A percentile compares a stretch with the other conserved stretches of the same genome.
phyloP scores from a whole-genome alignment of 2,329 filamentous ascomycete species.

The Lachnellula suecica region DNA sequence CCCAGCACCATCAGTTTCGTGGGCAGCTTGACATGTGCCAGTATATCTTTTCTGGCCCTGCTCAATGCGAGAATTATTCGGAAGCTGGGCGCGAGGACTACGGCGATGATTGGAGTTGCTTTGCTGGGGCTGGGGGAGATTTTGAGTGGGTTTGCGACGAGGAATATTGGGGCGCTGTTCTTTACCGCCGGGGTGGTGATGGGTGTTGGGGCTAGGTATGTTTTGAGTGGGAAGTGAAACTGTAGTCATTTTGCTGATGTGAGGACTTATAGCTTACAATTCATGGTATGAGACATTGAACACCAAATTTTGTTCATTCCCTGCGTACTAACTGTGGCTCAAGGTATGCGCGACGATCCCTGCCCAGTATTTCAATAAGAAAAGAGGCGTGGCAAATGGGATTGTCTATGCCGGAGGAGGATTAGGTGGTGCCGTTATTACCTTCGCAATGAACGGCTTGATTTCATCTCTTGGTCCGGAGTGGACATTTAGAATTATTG shows the following conservation, averaged over 20 bases:
- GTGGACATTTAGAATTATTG: conserved; percentile 54
- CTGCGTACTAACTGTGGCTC: neutral
- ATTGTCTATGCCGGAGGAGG: conserved; percentile 54
- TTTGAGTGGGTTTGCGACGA: conserved; percentile 44
- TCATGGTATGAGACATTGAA: conserved; percentile 19
- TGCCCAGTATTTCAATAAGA: conserved; percentile 54
- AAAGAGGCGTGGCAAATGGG: conserved; percentile 55
- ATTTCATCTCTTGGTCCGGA: conserved; percentile 44
- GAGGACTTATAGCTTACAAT: conserved; percentile 16
- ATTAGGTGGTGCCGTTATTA: conserved; percentile 53
- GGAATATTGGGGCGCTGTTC: conserved; percentile 47
- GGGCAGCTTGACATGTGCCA: conserved; percentile 50
- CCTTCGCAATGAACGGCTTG: conserved; percentile 48
- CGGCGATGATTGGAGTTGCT: conserved; percentile 47
- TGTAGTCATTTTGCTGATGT: neutral
- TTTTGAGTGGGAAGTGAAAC: conserved; percentile 1
- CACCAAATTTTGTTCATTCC: neutral
- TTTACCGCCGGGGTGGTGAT: conserved; percentile 46
- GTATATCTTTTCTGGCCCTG: conserved; percentile 51
- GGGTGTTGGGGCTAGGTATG: conserved; percentile 43
- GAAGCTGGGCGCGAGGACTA: conserved; percentile 45
- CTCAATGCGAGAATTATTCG: conserved; percentile 51
- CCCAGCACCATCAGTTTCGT: conserved; percentile 58
- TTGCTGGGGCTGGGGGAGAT: conserved; percentile 50
- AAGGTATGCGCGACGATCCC: conserved; percentile 48